These are phyloP conservation scores for Aristolochia contorta DNA, from an alignment of 164 flowering plant species.

Conservation along the genomic window DNA sequence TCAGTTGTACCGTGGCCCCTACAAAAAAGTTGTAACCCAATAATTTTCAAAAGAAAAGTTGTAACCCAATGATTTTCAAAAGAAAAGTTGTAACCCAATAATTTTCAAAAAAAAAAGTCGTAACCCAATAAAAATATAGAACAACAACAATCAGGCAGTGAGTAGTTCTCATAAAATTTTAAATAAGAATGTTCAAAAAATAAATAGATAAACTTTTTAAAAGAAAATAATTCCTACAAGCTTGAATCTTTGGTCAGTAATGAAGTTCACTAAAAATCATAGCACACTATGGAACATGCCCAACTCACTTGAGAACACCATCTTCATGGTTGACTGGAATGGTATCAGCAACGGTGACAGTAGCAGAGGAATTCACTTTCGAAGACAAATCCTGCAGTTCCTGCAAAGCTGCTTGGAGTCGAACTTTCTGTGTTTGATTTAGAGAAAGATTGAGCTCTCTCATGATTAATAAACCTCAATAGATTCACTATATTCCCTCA, in stretches of 20 bases:
- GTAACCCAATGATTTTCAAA: too few species aligned
- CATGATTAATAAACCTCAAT: conserved; percentile 20
- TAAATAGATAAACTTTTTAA: too few species aligned
- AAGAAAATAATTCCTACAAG: neutral
- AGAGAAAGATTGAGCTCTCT: conserved; percentile 52
- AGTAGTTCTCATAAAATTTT: neutral
- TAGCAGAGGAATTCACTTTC: conserved; percentile 34
- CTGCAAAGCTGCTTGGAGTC: conserved; percentile 58
- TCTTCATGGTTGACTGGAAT: conserved; percentile 79
- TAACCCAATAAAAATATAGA: neutral
- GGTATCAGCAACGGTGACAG: conserved; percentile 77
- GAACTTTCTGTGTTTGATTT: conserved; percentile 75
- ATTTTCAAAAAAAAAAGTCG: too few species aligned
- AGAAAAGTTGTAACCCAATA: neutral
- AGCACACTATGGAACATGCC: neutral
- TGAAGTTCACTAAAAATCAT: too few species aligned
- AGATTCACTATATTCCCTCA: neutral
- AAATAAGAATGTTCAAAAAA: too few species aligned
- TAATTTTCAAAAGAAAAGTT: too few species aligned
- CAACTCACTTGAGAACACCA: conserved; percentile 68
- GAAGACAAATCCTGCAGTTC: conserved; percentile 54
- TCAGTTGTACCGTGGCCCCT: conserved; percentile 97
- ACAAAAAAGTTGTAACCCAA: conserved; percentile 2
- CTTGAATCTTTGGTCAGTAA: too few species aligned
- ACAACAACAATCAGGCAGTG: neutral